Conservation (phyloP, 2,329 filamentous ascomycete species). For the Neophaeococcomyces mojaviensis region DNA sequence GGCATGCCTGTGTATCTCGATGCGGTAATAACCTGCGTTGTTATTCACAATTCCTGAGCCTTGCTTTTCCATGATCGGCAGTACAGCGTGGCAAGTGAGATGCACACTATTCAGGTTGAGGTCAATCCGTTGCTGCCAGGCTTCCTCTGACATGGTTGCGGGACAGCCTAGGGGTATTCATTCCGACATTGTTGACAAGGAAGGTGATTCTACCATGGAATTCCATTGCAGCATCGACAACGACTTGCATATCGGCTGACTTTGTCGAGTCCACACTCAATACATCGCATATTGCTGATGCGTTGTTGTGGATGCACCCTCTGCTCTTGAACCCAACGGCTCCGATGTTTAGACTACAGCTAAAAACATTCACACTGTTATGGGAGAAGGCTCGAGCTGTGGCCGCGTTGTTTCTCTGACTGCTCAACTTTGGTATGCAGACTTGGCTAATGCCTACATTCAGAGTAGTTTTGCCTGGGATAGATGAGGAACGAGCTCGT, state of each 20-base stretch:
- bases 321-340: conserved; percentile 11
- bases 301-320: conserved; percentile 10
- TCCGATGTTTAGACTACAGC: conserved; percentile 13
- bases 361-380: conserved; percentile 16
- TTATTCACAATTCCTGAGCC: conserved; percentile 39
- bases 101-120: conserved; percentile 52
- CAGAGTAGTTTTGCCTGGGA: conserved; percentile 21
- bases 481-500: no score
- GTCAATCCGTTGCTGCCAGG: conserved; percentile 45
- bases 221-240: conserved; percentile 44
- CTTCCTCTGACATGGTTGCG: conserved; percentile 37
- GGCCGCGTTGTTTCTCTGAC: conserved; percentile 17
- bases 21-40: conserved; percentile 46
- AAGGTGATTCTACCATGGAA: conserved; percentile 50
- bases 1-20: conserved; percentile 45
- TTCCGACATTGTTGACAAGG: conserved; percentile 51
- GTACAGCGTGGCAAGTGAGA: conserved; percentile 43
- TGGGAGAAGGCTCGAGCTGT: conserved; percentile 13
- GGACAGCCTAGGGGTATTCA: conserved; percentile 44
- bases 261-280: conserved; percentile 23
- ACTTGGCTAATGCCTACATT: conserved; percentile 29
- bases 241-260: conserved; percentile 41
- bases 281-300: conserved; percentile 12
- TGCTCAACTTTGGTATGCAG: background rate
- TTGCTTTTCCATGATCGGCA: conserved; percentile 49